A percentile compares a stretch with the other conserved stretches of the same genome.
Conservation (phyloP, 2,329 filamentous ascomycete species). For the Didymosphaeria variabile region DNA sequence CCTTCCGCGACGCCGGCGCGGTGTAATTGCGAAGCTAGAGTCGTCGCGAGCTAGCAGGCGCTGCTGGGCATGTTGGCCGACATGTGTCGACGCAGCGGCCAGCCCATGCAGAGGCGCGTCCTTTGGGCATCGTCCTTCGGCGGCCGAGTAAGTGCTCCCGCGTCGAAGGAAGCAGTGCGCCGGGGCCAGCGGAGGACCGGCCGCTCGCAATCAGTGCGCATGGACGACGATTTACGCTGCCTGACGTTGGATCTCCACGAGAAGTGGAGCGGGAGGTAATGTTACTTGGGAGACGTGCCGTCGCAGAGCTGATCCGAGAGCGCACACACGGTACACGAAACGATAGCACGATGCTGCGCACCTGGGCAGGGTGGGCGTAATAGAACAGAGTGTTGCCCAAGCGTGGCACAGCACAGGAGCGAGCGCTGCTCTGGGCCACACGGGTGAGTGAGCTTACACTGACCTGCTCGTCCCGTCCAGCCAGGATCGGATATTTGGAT, state of each 20-base stretch:
- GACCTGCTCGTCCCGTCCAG: not conserved
- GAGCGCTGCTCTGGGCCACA: conserved; percentile 7
- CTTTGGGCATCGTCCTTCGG: conserved; percentile 23
- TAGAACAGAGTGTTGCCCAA: conserved; percentile 18
- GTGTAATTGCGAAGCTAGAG: conserved; percentile 17
- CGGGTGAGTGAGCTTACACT: conserved; percentile 19
- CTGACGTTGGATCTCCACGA: conserved; percentile 23
- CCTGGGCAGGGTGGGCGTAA: conserved; percentile 18
- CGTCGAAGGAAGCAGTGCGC: conserved; percentile 33
- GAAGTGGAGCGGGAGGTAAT: conserved; percentile 21
- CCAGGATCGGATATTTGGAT: conserved; percentile 20
- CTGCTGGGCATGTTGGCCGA: conserved; percentile 24
- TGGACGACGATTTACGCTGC: conserved; percentile 33
- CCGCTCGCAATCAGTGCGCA: conserved; percentile 30
- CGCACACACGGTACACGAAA: conserved; percentile 20
- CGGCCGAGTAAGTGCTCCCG: conserved; percentile 26
- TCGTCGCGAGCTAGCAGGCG: conserved; percentile 19
- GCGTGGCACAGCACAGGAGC: conserved; percentile 32
- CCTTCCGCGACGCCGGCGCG: conserved; percentile 21
- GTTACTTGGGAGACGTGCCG: conserved; percentile 16
- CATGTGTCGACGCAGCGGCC: not conserved
- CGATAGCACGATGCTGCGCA: conserved; percentile 17
- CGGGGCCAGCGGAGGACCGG: conserved; percentile 23
- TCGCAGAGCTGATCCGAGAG: conserved; percentile 6
- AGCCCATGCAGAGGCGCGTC: not conserved